Conservation (phyloP, 805 yeast genomes). For the Kluyveromyces lactis region DNA sequence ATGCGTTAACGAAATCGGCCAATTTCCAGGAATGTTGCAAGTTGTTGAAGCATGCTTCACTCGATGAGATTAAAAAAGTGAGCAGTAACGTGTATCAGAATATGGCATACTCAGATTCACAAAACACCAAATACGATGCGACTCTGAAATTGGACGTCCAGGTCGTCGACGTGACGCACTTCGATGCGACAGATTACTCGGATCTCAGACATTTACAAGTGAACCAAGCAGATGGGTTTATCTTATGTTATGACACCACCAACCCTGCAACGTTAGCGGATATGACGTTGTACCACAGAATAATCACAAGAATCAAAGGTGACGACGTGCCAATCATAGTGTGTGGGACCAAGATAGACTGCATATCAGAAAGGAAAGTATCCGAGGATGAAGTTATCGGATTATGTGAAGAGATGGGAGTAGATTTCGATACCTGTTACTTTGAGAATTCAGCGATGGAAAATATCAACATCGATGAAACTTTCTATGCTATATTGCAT, state of each 20-base stretch:
- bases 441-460: slow-evolving; percentile 20
- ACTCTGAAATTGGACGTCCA: slow-evolving; percentile 12
- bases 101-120: not conserved
- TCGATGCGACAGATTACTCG: slow-evolving; percentile 17
- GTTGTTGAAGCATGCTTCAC: not conserved
- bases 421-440: slow-evolving; percentile 10
- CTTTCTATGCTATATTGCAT: slow-evolving; percentile 10
- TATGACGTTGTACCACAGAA: slow-evolving; percentile 13
- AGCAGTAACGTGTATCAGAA: not conserved
- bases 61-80: not conserved
- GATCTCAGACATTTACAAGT: slow-evolving; percentile 19
- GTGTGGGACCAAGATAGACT: slow-evolving; percentile 18
- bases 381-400: slow-evolving; percentile 10
- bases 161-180: slow-evolving; percentile 17
- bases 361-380: slow-evolving; percentile 9
- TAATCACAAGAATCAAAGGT: slow-evolving; percentile 16
- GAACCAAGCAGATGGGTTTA: slow-evolving; percentile 24
- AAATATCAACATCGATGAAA: slow-evolving; percentile 12
- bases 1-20: not conserved
- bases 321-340: slow-evolving; percentile 17
- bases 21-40: not conserved
- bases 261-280: slow-evolving; percentile 15
- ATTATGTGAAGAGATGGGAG: slow-evolving; percentile 11
- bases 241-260: slow-evolving; percentile 21
- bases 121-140: not conserved